Evolutionary conservation across 2,329 filamentous ascomycete species (phyloP).

Genomic region (Aspergillus phoenicis): DNA sequence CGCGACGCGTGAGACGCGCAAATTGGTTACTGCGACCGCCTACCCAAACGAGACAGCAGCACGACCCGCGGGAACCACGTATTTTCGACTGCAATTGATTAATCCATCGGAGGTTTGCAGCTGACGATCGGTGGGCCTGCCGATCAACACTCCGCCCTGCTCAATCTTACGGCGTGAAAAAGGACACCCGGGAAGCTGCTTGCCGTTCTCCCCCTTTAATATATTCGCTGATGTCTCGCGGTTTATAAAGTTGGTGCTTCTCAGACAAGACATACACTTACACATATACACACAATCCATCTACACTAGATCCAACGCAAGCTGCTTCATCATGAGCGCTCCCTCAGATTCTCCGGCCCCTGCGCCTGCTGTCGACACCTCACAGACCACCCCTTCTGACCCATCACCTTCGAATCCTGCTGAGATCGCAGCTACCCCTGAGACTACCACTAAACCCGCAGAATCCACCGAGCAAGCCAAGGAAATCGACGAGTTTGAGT

Average conservation of each 20-base stretch:
- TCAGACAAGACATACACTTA: not conserved
- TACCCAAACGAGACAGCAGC: not conserved
- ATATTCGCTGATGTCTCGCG: not conserved
- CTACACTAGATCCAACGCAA: not conserved
- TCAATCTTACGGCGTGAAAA: conserved; percentile 6
- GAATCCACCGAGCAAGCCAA: conserved; percentile 11
- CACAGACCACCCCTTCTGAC: conserved; percentile 13
- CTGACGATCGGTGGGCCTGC: conserved; percentile 21
- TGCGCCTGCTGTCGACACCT: conserved; percentile 5
- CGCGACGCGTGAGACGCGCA: not conserved
- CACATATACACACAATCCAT: not conserved
- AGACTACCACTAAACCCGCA: conserved; percentile 10
- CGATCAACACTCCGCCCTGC: conserved; percentile 14
- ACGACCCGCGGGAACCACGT: not conserved
- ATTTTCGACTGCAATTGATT: not conserved
- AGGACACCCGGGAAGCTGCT: not conserved
- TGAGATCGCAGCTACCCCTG: not conserved
- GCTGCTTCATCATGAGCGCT: conserved; percentile 17
- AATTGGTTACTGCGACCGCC: not conserved
- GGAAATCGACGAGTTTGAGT: conserved; percentile 20
- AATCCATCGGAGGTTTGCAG: not conserved
- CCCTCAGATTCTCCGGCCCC: conserved; percentile 14
- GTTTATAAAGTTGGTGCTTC: not conserved
- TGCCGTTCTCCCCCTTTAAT: conserved; percentile 1
- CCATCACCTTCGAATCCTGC: not conserved